phyloP scores from a whole-genome alignment of 805 yeast species.

The Kuraishia hungarica region DNA sequence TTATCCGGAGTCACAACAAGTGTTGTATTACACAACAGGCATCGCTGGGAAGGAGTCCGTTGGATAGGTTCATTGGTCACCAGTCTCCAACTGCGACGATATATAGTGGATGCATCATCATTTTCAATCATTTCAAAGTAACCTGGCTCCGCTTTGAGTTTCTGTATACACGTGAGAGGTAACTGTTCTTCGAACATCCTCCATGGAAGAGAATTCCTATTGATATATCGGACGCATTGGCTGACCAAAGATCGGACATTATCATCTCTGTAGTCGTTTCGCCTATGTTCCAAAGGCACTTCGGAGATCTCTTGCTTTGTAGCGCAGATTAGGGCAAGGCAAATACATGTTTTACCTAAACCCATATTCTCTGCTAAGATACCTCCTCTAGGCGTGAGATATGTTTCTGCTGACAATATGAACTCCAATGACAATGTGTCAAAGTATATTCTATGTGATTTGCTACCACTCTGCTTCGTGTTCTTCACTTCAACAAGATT shows the following conservation, averaged over 20 bases:
- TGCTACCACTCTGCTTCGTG: neutral
- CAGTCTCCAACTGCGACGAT: slow-evolving; percentile 11
- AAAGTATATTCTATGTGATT: slow-evolving; percentile 19
- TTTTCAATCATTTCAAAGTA: slow-evolving; percentile 24
- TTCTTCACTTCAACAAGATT: slow-evolving; percentile 6
- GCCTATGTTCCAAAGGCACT: slow-evolving; percentile 25
- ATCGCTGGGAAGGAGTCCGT: slow-evolving; percentile 12
- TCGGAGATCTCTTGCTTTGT: slow-evolving; percentile 44
- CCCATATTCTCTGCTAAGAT: slow-evolving; percentile 66
- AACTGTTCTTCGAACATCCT: slow-evolving; percentile 32
- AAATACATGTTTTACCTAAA: slow-evolving; percentile 54
- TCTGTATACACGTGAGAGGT: slow-evolving; percentile 32
- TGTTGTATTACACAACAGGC: slow-evolving; percentile 43
- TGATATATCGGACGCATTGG: slow-evolving; percentile 33
- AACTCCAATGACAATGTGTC: slow-evolving; percentile 26
- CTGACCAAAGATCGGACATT: slow-evolving; percentile 23
- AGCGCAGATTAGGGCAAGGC: slow-evolving; percentile 45
- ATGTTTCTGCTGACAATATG: slow-evolving; percentile 29
- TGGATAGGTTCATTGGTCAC: neutral
- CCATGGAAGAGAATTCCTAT: slow-evolving; percentile 51
- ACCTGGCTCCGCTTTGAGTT: slow-evolving; percentile 32
- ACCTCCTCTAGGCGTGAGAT: slow-evolving; percentile 48
- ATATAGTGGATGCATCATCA: neutral
- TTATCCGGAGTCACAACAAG: slow-evolving; percentile 60
- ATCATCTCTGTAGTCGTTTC: slow-evolving; percentile 11